Evolutionary conservation across 2,329 filamentous ascomycete genomes (phyloP).

Genomic region (Aureobasidium vineae): DNA sequence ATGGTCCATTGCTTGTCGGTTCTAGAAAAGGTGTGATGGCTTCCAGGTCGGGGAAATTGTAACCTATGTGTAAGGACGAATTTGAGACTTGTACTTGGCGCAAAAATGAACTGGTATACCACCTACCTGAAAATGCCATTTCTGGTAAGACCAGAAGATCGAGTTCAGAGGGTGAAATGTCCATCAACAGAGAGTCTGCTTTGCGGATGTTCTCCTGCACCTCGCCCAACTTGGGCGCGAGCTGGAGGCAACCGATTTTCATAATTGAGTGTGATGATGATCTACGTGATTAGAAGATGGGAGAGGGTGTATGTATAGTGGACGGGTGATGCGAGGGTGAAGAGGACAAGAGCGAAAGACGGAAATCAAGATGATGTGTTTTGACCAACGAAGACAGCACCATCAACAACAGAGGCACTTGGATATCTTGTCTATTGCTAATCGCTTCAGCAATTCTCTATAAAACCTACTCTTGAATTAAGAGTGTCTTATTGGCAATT

Average conservation of each 20-base stretch:
- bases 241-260: constrained; percentile 70
- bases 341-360: neutral
- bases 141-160: constrained; percentile 74
- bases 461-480: neutral
- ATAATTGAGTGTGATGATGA: constrained; percentile 42
- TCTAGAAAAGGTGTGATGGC: constrained; percentile 70
- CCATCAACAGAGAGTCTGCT: constrained; percentile 62
- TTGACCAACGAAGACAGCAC: neutral
- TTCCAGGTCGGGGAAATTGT: constrained; percentile 70
- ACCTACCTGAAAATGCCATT: constrained; percentile 67
- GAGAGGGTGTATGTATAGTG: neutral
- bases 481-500: neutral
- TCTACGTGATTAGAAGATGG: neutral
- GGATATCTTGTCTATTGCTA: neutral
- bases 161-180: constrained; percentile 44
- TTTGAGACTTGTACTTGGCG: neutral
- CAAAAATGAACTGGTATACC: neutral
- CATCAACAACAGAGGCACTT: neutral
- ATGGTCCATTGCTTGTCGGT: constrained; percentile 62
- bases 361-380: neutral
- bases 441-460: neutral
- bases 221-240: constrained; percentile 67
- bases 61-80: constrained; percentile 51
- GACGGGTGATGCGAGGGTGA: neutral
- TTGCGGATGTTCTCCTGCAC: constrained; percentile 67